Base-by-base conservation (phyloP, 345 rosid species). In the Pistacia vera region DNA sequence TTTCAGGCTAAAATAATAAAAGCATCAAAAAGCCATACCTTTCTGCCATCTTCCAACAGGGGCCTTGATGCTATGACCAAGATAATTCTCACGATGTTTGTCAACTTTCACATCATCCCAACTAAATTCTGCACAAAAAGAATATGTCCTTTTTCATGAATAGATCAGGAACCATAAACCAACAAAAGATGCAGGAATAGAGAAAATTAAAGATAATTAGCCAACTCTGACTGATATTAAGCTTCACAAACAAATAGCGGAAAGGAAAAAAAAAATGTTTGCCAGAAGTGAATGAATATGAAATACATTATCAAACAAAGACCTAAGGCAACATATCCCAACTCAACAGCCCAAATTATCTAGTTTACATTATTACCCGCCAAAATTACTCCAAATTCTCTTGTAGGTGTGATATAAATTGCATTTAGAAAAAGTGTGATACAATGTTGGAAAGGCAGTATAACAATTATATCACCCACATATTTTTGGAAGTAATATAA, bases 11-110 rank as follows among this genome's bases (percentile, higher is more conserved):
- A 65, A 73, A 76, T 35, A 25, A 52, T 57, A 63, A 65, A 56
- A 38, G 44, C 35, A 79, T 20, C 54, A 63, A 8, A 70, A 61
- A 67, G 57, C 20, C 59, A 9, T 79, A 92, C 99, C 98, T 92
- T 92, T 96, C 78, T 93, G 98, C 97, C 98, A 96, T 87, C 99
- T 86, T 67, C 99, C 99, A 79, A 93, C 97, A 64, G 99, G 93
- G 4, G 98, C 99, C 84, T 92, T 93, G 82, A 95, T 16, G 76
- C 99, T 95, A 79, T 95, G 97, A 78, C 99, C 98, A 46, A 92
- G 81, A 83, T 89, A 96, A 80, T 96, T 96, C 91, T 96, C 99
- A 28, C 97, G 81, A 77, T 92, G 90, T 77, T 94, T 94, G 79
- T 94, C 98, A 41, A 79, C 97, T 83, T 92, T 94, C 63, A 94